Base-by-base conservation (phyloP, 31 red algal genomes). In the Odonthalia washingtoniensis region DNA sequence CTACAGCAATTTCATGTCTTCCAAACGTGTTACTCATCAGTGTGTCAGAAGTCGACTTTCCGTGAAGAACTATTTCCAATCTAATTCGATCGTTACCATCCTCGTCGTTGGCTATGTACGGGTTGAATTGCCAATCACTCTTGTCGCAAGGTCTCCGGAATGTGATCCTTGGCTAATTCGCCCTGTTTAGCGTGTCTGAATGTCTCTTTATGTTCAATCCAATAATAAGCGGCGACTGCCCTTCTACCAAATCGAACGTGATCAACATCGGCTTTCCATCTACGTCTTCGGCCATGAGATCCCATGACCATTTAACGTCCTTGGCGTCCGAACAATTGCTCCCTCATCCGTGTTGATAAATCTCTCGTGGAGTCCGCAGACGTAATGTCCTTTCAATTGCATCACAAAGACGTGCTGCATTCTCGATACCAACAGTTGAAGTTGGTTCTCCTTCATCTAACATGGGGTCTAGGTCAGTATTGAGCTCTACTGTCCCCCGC, bases 351-450 rank as follows among this genome's bases (percentile, higher is more conserved):
- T 84, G 46, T 39, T 33, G 33, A 42, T 82, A 63, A 5, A 36
- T 5, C 27, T 24, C 28, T 39, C 45, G 45, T 1, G 46, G 46
- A 38, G 52, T 28, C 5, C 36, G 5, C 12, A 68, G 12, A 5
- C 4, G 3, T 34, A 68, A 3, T 5, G 64, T 3, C 4, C 31
- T 68, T 5, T 34, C 64, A 3, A 5, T 28, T 14, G 53, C 12
- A 65, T 65, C 78, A 30, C 53, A 82, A n/a, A 82, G 49, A 33
- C 28, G 35, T 35, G 60, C 67, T 37, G 53, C 78, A 18, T 65
- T 65, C 2, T 82, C 16, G 16, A 65, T 35, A 36, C 78, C 46
- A 12, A 31, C 24, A 26, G 60, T 63, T 31, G 52, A 34, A 27
- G 49, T 34, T 21, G 46, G 3, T 5, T 28, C 64, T 14, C 12